phyloP scores from a whole-genome alignment of 805 yeast species.

The Starmerella tilneyi region DNA sequence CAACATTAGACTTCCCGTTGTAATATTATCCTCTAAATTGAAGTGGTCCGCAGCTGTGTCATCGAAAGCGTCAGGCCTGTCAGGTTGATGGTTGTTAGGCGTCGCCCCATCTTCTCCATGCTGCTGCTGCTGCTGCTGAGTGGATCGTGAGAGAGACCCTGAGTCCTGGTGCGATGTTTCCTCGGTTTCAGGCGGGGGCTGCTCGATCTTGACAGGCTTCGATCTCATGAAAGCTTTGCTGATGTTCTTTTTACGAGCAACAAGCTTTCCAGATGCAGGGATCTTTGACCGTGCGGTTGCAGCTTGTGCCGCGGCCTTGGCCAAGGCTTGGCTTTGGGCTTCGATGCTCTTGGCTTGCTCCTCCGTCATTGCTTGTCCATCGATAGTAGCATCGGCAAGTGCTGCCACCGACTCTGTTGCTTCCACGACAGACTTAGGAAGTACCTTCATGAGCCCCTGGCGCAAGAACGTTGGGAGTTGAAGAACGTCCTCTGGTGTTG shows the following conservation, averaged over 20 bases:
- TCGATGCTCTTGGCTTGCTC: neutral
- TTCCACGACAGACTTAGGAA: neutral
- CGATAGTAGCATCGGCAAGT: too few relatives aligned
- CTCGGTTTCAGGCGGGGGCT: neutral
- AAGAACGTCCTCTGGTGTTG: constrained; percentile 35
- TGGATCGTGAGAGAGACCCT: neutral
- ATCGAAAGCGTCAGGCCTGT: constrained; percentile 9
- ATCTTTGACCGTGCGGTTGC: constrained; percentile 14
- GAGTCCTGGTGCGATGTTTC: neutral
- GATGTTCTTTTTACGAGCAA: constrained; percentile 44
- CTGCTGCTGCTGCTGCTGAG: neutral
- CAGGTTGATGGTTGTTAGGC: too few relatives aligned
- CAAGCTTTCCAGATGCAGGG: constrained; percentile 25
- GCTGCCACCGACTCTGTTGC: neutral
- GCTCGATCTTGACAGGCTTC: constrained; percentile 9
- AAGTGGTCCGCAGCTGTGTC: constrained; percentile 8
- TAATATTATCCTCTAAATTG: constrained; percentile 15
- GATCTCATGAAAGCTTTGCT: constrained; percentile 22
- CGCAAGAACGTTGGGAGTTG: constrained; percentile 11
- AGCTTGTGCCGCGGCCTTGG: constrained; percentile 9
- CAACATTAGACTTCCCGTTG: constrained; percentile 18
- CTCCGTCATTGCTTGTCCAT: neutral
- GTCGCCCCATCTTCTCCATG: constrained; percentile 8
- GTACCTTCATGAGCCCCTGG: constrained; percentile 4
- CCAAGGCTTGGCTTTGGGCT: constrained; percentile 1